Percentiles rank a stretch among this genome's conserved stretches.
These are phyloP conservation scores for Alternaria ethzedia DNA, from an alignment of 2,329 filamentous ascomycete genomes.

Conservation along the genomic window DNA sequence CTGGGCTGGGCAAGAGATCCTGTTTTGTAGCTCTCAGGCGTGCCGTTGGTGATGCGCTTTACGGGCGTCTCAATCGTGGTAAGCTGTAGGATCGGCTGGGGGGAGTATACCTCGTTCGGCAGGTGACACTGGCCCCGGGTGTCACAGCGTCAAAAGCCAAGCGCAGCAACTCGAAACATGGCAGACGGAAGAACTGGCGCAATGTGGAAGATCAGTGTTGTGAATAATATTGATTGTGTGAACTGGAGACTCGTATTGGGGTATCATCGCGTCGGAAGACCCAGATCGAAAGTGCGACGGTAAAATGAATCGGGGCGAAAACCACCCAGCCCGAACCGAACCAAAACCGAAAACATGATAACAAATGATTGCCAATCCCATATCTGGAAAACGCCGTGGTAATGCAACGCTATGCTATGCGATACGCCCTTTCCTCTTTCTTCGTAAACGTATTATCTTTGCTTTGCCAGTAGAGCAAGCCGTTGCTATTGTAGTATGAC, in stretches of 20 bases:
- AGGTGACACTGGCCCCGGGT: background rate
- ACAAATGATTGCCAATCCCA: background rate
- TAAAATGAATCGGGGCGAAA: background rate
- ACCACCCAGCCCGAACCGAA: background rate
- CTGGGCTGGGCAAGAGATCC: background rate
- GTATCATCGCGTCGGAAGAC: conserved; percentile 30
- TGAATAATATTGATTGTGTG: conserved; percentile 4
- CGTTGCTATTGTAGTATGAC: conserved; percentile 23
- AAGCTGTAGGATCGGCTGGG: background rate
- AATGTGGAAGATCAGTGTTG: background rate
- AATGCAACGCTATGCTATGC: conserved; percentile 33
- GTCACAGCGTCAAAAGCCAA: background rate
- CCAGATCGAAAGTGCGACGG: conserved; percentile 18
- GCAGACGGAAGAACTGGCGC: background rate
- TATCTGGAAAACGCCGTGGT: conserved; percentile 24
- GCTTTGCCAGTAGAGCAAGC: background rate
- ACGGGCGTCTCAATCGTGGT: background rate
- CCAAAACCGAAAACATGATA: conserved; percentile 1
- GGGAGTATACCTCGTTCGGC: background rate
- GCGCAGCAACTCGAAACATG: background rate
- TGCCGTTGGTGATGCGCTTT: background rate
- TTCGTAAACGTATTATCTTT: background rate
- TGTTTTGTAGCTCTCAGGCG: background rate
- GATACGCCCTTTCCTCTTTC: conserved; percentile 10
- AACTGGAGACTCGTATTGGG: conserved; percentile 22